Evolutionary conservation across 192 early-diverging fungal genomes (phyloP), one percentile per base, ranked within the genome.

Genomic region (Mortierella hygrophila): DNA sequence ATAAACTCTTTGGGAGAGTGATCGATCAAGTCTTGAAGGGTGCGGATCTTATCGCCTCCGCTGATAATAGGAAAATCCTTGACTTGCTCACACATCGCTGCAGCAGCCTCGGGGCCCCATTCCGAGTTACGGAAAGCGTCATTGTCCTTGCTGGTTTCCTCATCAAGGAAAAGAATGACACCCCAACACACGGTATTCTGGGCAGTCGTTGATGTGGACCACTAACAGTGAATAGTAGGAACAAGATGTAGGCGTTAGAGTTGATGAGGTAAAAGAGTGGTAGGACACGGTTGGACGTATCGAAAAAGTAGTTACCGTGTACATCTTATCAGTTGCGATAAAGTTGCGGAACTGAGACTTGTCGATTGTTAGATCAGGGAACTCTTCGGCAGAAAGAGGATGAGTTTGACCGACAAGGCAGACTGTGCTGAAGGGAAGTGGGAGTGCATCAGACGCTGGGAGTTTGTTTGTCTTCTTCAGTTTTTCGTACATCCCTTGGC

Each of bases 61-160:
- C 52, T 52, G 23, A 29, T 69, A 23, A 72, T 41, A 8, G 68
- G n/a, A 32, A 83, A 73, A 40, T 78, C 71, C 6, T 49, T 71
- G 4, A 83, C 76, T 3, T 77, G 76, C 9, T 74, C 68, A 40
- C 71, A 74, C 82, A 83, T 83, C 0, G 68, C 26, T 26, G 68
- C n/a, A 0, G 57, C 76, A 0, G 71, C 57, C 13, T 74, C 75
- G 0, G 35, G 71, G 0, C 76, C 76, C 75, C 76, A 70, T 10
- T 70, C 68, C 32, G 68, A 77, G n/a, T 69, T 70, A 7, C 68
- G 5, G 46, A 77, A 69, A 35, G 46, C 20, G 35, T 70, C 41
- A 21, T 47, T 29, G 0, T 74, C 72, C 21, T 77, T 46, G 35
- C 38, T 52, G 1, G 37, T 32, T 10, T 77, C 76, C 2, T 70